A percentile compares a stretch with the other conserved stretches of the same genome.
Conservation (phyloP, 2,329 filamentous ascomycete genomes). For the Mycosphaerella sp. region DNA sequence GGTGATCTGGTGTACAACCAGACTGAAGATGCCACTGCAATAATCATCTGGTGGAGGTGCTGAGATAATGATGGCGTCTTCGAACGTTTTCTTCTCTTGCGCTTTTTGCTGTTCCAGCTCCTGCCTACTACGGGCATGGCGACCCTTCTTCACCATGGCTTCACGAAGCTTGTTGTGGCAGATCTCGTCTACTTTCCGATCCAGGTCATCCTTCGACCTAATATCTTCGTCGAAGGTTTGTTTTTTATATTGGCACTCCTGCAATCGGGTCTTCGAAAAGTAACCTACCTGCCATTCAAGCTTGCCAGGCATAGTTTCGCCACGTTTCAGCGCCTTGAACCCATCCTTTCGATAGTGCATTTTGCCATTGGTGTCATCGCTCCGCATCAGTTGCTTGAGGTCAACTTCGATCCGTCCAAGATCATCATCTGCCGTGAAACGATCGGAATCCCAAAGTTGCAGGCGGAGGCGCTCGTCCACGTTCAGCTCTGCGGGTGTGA, state of each 20-base stretch:
- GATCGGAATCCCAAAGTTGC: constrained; percentile 71
- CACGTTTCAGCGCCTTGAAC: constrained; percentile 58
- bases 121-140: constrained; percentile 27
- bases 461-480: constrained; percentile 58
- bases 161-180: constrained; percentile 61
- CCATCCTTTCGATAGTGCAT: constrained; percentile 59
- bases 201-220: constrained; percentile 52
- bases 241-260: constrained; percentile 53
- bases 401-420: constrained; percentile 65
- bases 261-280: constrained; percentile 60
- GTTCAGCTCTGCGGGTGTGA: constrained; percentile 64
- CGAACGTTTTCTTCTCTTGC: constrained; percentile 54
- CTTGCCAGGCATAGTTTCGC: constrained; percentile 62
- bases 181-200: constrained; percentile 48
- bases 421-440: constrained; percentile 65
- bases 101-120: constrained; percentile 62
- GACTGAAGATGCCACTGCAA: constrained; percentile 60
- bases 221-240: constrained; percentile 57
- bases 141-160: constrained; percentile 51
- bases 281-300: constrained; percentile 66
- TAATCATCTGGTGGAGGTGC: constrained; percentile 58
- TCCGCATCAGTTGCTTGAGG: constrained; percentile 58
- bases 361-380: constrained; percentile 52
- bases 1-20: constrained; percentile 68
- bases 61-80: constrained; percentile 60